Evolutionary conservation across 2,329 filamentous ascomycete genomes (phyloP), one percentile per base, ranked within the genome.

Genomic region (Hypomyces perniciosus): DNA sequence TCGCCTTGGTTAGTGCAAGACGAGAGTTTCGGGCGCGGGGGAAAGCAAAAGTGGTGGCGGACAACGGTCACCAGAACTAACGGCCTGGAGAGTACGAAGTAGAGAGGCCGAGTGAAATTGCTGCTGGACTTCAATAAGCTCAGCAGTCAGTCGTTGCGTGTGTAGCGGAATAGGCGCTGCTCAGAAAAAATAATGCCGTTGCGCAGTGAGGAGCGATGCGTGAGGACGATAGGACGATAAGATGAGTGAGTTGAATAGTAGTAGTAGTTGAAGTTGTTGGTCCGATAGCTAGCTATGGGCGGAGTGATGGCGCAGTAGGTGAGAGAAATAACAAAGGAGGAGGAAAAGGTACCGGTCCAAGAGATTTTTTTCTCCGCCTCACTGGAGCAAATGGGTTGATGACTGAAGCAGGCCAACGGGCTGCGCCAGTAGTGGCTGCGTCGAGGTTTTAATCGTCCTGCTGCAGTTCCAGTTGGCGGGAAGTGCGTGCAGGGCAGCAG

Each of bases 381-480:
- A 39, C 28, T 20, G 34, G 38, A 44, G 33, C 26, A 42, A 43
- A 43, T 33, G 41, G 34, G 39, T 50, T 50, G 52, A 54, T 51
- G 50, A 34, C 56, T 45, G 48, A 56, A 54, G 51, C 62, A 60
- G 56, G 54, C 56, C 48, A 50, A 46, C 54, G 38, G 46, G 39
- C 46, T 44, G 44, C 48, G 48, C 43, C 53, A 48, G 55, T 43
- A 56, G 54, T 49, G 52, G 52, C 57, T 59, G 55, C 54, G 56
- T 55, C 54, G 56, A 59, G 56, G 52, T 53, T 54, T 56, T 54
- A 54, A 56, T 54, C 53, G 54, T 55, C 57, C 47, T 28, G 48
- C 42, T 35, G 47, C 51, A 40, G 47, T 42, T 53, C 46, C 50
- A 52, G 46, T 52, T 39, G 46, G 30, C 55, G 52, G 52, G 48